phyloP scores from a whole-genome alignment of 2,329 filamentous ascomycete genomes.

The Trichophyton mentagrophytes region DNA sequence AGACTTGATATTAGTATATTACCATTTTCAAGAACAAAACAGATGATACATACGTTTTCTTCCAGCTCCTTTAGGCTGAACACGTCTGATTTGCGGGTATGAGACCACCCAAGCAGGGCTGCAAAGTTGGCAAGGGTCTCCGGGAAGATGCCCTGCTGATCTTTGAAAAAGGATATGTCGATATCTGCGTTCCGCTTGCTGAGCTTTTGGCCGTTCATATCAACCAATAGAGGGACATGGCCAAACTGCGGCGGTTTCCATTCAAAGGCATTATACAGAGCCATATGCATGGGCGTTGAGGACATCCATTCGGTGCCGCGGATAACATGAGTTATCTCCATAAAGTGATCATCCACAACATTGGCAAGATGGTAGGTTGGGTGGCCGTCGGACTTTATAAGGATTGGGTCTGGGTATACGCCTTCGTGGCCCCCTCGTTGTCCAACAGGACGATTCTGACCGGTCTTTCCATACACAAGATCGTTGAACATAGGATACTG shows the following conservation, averaged over 20 bases:
- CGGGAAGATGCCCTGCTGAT: conserved; percentile 47
- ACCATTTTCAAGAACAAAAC: background rate
- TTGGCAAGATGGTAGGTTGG: conserved; percentile 97
- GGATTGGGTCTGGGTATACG: conserved; percentile 64
- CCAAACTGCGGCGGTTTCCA: conserved; percentile 64
- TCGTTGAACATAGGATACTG: conserved; percentile 57
- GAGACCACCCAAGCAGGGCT: conserved; percentile 72
- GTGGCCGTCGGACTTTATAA: conserved; percentile 81
- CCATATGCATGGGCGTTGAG: conserved; percentile 69
- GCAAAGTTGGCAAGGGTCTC: conserved; percentile 67
- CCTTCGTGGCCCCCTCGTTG: conserved; percentile 33
- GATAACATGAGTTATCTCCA: conserved; percentile 93
- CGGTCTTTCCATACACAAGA: conserved; percentile 58
- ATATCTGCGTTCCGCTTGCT: conserved; percentile 72
- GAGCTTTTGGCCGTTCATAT: conserved; percentile 57
- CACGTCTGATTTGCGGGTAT: conserved; percentile 53
- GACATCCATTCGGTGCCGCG: conserved; percentile 91
- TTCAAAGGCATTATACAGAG: conserved; percentile 62
- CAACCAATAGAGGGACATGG: conserved; percentile 65
- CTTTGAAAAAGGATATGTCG: conserved; percentile 45
- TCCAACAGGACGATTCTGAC: conserved; percentile 33
- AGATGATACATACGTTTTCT: conserved; percentile 41
- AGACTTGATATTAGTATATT: background rate
- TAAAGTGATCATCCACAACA: conserved; percentile 87
- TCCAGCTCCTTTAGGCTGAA: conserved; percentile 60